Evolutionary conservation across 1,284 basidiomycete genomes (phyloP).

Genomic region (Ceratobasidium theobromae): DNA sequence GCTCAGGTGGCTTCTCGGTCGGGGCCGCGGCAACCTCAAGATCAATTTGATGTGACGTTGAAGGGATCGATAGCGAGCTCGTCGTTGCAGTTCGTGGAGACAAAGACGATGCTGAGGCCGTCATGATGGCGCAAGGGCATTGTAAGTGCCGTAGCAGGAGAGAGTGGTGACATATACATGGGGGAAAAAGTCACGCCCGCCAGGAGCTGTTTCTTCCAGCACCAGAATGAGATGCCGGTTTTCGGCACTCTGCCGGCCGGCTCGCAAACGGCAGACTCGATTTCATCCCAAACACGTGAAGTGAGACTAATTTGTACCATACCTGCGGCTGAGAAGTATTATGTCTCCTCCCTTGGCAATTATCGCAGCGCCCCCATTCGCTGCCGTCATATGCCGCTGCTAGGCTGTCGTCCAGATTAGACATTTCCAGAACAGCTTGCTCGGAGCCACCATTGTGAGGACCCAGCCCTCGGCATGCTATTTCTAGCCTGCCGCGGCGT

Average conservation of each 20-base stretch:
- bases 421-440: too few relatives aligned
- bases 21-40: not conserved
- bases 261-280: not conserved
- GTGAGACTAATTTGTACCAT: not conserved
- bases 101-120: not conserved
- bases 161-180: not conserved
- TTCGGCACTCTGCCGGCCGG: not conserved
- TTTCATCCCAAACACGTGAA: not conserved
- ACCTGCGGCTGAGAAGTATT: not conserved
- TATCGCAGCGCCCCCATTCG: not conserved
- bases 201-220: not conserved
- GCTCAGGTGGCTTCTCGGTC: not conserved
- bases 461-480: not conserved
- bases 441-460: too few relatives aligned
- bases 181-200: not conserved
- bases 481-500: not conserved
- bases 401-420: too few relatives aligned
- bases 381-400: not conserved
- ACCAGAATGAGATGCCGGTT: constrained; percentile 1
- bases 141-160: not conserved
- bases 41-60: not conserved
- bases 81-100: too few relatives aligned
- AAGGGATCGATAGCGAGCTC: not conserved
- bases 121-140: not conserved
- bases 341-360: not conserved